phyloP scores from a whole-genome alignment of 2,329 filamentous ascomycete genomes.

The Exophiala lecanii-corni region DNA sequence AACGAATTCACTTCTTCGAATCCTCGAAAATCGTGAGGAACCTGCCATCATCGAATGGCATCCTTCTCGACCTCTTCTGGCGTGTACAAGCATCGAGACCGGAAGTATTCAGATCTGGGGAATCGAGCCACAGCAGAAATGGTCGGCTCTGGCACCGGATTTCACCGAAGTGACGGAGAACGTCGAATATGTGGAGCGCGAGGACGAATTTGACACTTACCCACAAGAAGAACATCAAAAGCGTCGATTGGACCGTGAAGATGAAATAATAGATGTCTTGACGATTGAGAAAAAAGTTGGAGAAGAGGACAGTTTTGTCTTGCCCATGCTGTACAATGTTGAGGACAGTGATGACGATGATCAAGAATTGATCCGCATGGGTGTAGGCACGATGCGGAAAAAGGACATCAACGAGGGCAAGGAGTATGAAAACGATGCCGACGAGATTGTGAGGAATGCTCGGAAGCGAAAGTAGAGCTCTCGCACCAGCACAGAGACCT shows the following conservation, averaged over 20 bases:
- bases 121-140: slow-evolving; percentile 89
- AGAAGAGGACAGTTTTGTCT: slow-evolving; percentile 64
- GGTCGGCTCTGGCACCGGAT: slow-evolving; percentile 94
- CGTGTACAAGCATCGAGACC: slow-evolving; percentile 86
- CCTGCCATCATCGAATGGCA: slow-evolving; percentile 98
- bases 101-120: slow-evolving; percentile 95
- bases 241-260: slow-evolving; percentile 81
- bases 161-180: slow-evolving; percentile 98
- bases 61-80: slow-evolving; percentile 75
- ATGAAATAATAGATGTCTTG: slow-evolving; percentile 88
- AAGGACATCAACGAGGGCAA: slow-evolving; percentile 73
- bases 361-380: slow-evolving; percentile 62
- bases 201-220: slow-evolving; percentile 98
- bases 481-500: slow-evolving; percentile 1
- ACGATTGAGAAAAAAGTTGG: slow-evolving; percentile 65
- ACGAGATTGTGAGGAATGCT: slow-evolving; percentile 25
- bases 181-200: slow-evolving; percentile 88
- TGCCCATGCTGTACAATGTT: slow-evolving; percentile 90
- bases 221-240: slow-evolving; percentile 82
- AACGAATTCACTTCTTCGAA: slow-evolving; percentile 90
- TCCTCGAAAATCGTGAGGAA: slow-evolving; percentile 95
- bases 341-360: slow-evolving; percentile 95
- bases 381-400: slow-evolving; percentile 76
- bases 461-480: slow-evolving; percentile 15
- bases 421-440: slow-evolving; percentile 59